phyloP scores from a whole-genome alignment of 345 rosid genomes.

The Lumnitzera racemosa region DNA sequence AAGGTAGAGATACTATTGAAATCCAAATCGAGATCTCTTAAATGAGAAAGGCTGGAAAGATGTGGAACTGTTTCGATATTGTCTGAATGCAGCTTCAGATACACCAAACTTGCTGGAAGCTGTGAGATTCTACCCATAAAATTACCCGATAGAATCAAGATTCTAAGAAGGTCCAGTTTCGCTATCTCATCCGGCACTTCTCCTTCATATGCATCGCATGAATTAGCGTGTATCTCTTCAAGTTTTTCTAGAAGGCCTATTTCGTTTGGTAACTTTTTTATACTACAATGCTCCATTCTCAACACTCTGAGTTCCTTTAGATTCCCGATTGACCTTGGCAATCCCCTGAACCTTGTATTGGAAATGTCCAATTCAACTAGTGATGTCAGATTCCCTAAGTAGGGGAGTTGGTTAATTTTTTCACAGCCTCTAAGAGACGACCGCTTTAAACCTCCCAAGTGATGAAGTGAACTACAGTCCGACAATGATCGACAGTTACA shows the following conservation, averaged over 20 bases:
- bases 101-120: background rate
- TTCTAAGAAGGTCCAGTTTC: background rate
- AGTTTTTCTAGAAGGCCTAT: background rate
- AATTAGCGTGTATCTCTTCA: background rate
- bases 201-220: background rate
- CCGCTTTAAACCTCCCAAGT: background rate
- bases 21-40: background rate
- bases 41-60: background rate
- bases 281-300: background rate
- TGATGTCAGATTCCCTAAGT: background rate
- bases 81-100: background rate
- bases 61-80: background rate
- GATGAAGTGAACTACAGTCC: fast-evolving
- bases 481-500: background rate
- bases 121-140: background rate
- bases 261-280: background rate
- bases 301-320: background rate
- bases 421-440: background rate
- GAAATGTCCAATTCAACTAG: background rate
- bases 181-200: background rate
- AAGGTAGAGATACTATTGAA: background rate
- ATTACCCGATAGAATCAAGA: background rate
- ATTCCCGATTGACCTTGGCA: background rate
- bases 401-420: fast-evolving
- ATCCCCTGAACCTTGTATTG: fast-evolving